phyloP scores from a whole-genome alignment of 1,139 yeast genomes.

The Suhomyces choctaworum region DNA sequence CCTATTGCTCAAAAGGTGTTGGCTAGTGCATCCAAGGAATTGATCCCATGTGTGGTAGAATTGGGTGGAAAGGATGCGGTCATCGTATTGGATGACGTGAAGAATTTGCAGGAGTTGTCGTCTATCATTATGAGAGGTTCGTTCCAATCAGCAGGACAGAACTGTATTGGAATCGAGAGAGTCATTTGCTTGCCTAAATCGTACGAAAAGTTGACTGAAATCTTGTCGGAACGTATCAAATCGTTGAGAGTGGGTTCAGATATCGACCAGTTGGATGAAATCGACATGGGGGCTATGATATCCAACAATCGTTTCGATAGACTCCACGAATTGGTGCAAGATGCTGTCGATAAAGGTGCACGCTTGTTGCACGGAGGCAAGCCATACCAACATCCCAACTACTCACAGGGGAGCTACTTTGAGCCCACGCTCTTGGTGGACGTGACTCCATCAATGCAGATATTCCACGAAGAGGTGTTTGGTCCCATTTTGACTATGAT shows the following conservation, averaged over 20 bases:
- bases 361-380: constrained; percentile 76
- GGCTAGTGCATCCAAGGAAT: constrained; percentile 72
- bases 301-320: constrained; percentile 70
- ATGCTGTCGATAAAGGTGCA: constrained; percentile 84
- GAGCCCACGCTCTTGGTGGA: constrained; percentile 84
- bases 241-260: constrained; percentile 80
- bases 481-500: constrained; percentile 75
- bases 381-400: constrained; percentile 40
- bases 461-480: constrained; percentile 84
- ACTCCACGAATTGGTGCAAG: constrained; percentile 63
- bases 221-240: constrained; percentile 58
- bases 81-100: constrained; percentile 74
- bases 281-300: constrained; percentile 96
- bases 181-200: constrained; percentile 73
- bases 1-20: constrained; percentile 90
- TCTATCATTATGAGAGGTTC: constrained; percentile 91
- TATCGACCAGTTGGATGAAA: constrained; percentile 82
- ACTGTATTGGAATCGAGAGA: constrained; percentile 95
- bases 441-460: constrained; percentile 73
- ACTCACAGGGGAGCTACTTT: constrained; percentile 71
- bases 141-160: constrained; percentile 95
- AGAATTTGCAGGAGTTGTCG: constrained; percentile 59
- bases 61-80: constrained; percentile 95
- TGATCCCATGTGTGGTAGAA: constrained; percentile 93
- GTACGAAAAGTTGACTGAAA: constrained; percentile 60